Base-by-base conservation (phyloP, 768 basidiomycete genomes). In the Boletus pseudo-olivaceus region DNA sequence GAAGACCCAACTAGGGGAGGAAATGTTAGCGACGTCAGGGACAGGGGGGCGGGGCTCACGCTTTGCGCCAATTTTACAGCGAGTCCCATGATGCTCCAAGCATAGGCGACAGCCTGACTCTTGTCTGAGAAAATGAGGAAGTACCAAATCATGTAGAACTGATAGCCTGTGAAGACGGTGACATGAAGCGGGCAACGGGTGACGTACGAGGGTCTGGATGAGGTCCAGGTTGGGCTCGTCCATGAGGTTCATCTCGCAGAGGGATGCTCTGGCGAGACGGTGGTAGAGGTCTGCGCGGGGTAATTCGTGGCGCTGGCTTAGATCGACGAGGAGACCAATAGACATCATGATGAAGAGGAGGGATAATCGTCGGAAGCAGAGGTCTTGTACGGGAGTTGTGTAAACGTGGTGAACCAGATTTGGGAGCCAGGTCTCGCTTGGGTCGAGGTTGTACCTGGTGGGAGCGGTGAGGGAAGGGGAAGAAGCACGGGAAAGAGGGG, bases 81-180 rank as follows among this genome's bases (percentile, higher is more conserved):
- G 51, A 89, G 82, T 19, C 87, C 87, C 82, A 88, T 83, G 40
- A 88, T 72, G 53, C 85, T 85, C 86, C 86, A 89, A 17, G 86
- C 85, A 54, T 87, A 85, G 15, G 85, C 83, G 12, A 85, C 78
- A 0, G 84, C 85, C 57, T 85, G 84, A 56, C 81, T 85, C 66
- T 87, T 83, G 64, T 87, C 84, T 14, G 85, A 87, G 58, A 87
- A 88, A 57, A 86, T 82, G 19, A 87, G 74, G 51, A 87, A 81
- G 62, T 85, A 88, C 82, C 85, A 87, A 35, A 84, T 78, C 85
- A 86, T 87, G 65, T 84, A 85, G 60, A 87, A 86, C 62, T 86
- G 72, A 12, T 70, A 70, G 47, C 46, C 51, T 57, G 64, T 66
- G 57, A 72, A 80, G 63, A 80, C 40, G 42, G 38, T 19, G 53